These are phyloP conservation scores for Collariella sp. DNA, from an alignment of 495 filamentous ascomycete genomes.

Conservation along the genomic window DNA sequence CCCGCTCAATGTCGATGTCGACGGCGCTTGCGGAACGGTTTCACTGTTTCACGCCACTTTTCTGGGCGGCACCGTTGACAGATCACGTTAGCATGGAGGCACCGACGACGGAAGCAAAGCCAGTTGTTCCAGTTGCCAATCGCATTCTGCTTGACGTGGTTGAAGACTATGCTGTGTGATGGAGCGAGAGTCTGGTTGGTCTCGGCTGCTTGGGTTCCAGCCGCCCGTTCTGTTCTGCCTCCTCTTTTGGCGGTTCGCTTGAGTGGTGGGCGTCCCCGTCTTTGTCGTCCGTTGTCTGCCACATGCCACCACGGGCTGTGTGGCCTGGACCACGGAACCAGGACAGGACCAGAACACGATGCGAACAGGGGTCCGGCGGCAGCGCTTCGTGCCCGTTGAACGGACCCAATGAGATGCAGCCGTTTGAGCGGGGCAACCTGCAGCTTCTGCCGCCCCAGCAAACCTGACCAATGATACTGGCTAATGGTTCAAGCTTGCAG, in stretches of 20 bases:
- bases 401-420: neutral
- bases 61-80: slow-evolving; percentile 3
- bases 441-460: slow-evolving; percentile 3
- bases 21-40: neutral
- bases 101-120: neutral
- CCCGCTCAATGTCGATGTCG: neutral
- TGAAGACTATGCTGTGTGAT: too few species aligned
- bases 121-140: neutral
- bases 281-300: neutral
- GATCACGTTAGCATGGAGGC: too few species aligned
- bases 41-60: neutral
- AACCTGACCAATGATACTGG: slow-evolving; percentile 7
- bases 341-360: neutral
- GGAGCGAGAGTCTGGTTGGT: neutral
- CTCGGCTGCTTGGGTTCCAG: too few species aligned
- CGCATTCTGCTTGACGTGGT: neutral
- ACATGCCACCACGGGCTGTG: too few species aligned
- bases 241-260: neutral
- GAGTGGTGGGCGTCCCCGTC: neutral
- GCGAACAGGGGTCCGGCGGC: slow-evolving; percentile 2
- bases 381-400: slow-evolving; percentile 10
- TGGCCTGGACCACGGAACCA: too few species aligned
- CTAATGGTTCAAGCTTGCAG: slow-evolving; percentile 4
- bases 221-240: too few species aligned
- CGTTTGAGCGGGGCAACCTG: neutral